These are phyloP conservation scores for Dipteronia sinensis DNA, from an alignment of 345 rosid genomes.

Conservation along the genomic window DNA sequence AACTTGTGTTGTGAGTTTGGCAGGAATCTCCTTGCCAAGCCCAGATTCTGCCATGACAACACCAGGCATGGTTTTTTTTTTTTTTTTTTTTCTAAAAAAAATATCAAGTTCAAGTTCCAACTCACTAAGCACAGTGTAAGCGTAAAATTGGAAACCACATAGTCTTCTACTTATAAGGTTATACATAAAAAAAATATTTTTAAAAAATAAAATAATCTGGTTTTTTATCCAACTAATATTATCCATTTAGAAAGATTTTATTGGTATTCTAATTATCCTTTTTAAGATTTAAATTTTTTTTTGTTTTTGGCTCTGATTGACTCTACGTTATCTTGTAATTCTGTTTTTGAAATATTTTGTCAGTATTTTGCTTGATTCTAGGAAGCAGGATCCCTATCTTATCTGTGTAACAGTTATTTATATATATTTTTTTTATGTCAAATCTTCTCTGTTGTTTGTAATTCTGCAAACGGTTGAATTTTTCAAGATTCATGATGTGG, in stretches of 20 bases:
- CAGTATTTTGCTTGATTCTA: neutral
- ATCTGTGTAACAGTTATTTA: neutral
- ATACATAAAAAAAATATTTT: too few relatives aligned
- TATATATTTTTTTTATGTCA: neutral
- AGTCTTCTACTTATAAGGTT: neutral
- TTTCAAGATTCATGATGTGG: neutral
- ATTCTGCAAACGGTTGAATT: neutral
- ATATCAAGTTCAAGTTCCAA: neutral
- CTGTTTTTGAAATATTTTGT: neutral
- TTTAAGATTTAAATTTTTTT: neutral
- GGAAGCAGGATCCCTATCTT: neutral
- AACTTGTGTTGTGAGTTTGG: conserved; percentile 50
- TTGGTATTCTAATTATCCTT: neutral
- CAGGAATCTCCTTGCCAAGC: conserved; percentile 23
- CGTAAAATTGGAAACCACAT: neutral
- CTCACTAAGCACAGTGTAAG: neutral
- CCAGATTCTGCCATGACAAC: conserved; percentile 26
- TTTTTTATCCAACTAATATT: neutral
- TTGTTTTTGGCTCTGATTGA: neutral
- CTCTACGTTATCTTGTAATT: neutral
- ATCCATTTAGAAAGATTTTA: neutral
- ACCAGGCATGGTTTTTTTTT: conserved; percentile 29
- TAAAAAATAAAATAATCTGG: too few relatives aligned
- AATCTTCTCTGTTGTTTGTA: neutral
- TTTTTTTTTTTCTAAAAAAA: neutral